Base-by-base conservation (phyloP, 2,329 filamentous ascomycete species). In the Aureobasidium mangrovei region DNA sequence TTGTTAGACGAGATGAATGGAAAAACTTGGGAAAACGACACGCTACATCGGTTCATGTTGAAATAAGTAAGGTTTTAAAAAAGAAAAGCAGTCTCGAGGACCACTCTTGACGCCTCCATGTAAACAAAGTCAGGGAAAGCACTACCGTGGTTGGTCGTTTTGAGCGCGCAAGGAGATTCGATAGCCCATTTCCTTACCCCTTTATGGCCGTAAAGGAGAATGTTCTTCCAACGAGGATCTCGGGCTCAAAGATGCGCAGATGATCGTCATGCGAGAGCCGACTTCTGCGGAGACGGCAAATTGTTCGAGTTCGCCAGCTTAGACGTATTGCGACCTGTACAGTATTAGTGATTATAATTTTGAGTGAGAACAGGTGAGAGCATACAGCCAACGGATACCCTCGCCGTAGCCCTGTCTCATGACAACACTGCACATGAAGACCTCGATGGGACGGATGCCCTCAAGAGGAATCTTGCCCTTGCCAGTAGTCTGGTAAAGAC, bases 361-460 rank as follows among this genome's bases (percentile, higher is more conserved):
- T 7, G 32, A 35, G 32, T 18, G 18, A 35, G 10, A 35, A 12
- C 10, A 35, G 32, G 10, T 35, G 7, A 12, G 32, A 35, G 10
- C 32, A 35, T 35, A 67, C 73, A 95, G 73, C 90, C 89, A 95
- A 75, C 88, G 83, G 73, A 95, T 91, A 64, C 81, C 90, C 64
- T 95, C 90, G 53, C 88, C 88, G 71, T 95, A 95, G 55, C 65
- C 93, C 78, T 97, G 91, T 72, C 91, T 83, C 89, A 96, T 95
- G 59, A 97, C 91, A 63, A 97, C 91, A 65, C 88, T 95, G 81
- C 91, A 97, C 93, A 98, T 95, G 74, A 97, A 97, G 60, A 97
- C 82, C 80, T 98, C 93, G 67, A 98, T 91, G 27, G 91, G 89
- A 64, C 91, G 80, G 72, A 95, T 95, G 33, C 89, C 89, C 77